Evolutionary conservation across 148 eudicot genomes (phyloP).

Genomic region (Spergularia bocconei): DNA sequence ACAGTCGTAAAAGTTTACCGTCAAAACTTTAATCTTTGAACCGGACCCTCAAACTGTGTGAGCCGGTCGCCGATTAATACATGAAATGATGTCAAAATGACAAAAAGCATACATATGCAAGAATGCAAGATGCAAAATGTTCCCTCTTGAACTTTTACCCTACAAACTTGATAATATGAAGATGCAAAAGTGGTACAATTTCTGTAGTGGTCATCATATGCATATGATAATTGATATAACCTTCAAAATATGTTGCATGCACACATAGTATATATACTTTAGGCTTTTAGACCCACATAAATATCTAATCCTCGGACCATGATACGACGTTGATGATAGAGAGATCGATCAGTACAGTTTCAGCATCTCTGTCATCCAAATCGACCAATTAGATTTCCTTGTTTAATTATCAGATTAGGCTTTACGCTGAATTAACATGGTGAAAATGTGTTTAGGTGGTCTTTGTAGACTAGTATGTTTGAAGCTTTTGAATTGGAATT

Average conservation of each 20-base stretch:
- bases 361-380: conserved; percentile 2
- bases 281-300: conserved; percentile 12
- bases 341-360: background rate
- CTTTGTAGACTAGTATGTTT: background rate
- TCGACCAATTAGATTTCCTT: conserved; percentile 4
- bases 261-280: background rate
- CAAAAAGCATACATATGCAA: no score
- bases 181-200: no score
- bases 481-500: background rate
- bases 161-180: no score
- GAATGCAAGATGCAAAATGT: no score
- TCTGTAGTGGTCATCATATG: background rate
- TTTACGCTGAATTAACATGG: background rate
- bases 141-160: no score
- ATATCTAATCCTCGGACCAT: conserved; percentile 16
- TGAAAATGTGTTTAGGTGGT: background rate
- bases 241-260: background rate
- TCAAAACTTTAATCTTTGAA: no score
- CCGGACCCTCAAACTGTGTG: no score
- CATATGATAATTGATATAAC: background rate
- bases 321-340: background rate
- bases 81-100: no score
- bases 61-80: no score
- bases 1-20: no score
- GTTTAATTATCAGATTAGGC: background rate